Evolutionary conservation across 2,329 filamentous ascomycete species (phyloP).

Genomic region (Aspergillus spinulosporus): DNA sequence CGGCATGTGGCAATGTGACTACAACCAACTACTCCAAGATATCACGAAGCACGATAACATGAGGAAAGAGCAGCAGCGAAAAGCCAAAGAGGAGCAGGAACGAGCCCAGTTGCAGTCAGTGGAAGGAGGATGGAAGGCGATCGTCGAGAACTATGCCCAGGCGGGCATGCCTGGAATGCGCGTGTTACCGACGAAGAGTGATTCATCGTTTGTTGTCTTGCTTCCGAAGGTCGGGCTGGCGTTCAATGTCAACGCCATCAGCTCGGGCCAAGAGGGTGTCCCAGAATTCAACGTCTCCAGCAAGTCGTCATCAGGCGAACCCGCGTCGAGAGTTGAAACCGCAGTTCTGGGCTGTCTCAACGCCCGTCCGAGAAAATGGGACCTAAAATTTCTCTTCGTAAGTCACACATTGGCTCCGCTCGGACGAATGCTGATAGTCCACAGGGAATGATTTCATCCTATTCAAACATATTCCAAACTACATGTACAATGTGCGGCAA

Average conservation of each 20-base stretch:
- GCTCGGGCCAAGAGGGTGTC: constrained; percentile 20
- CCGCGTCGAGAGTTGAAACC: constrained; percentile 36
- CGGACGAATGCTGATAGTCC: background rate
- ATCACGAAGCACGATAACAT: constrained; percentile 31
- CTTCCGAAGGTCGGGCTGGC: constrained; percentile 37
- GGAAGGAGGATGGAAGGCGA: constrained; percentile 34
- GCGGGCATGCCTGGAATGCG: constrained; percentile 33
- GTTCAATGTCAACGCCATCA: constrained; percentile 34
- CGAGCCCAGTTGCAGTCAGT: constrained; percentile 28
- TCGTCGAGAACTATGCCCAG: constrained; percentile 35
- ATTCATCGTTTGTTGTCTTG: constrained; percentile 29
- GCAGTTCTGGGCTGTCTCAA: constrained; percentile 39
- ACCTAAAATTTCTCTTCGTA: constrained; percentile 42
- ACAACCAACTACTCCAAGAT: constrained; percentile 36
- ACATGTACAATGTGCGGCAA: constrained; percentile 42
- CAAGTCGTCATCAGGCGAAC: constrained; percentile 25
- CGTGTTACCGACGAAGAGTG: constrained; percentile 26
- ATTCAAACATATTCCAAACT: constrained; percentile 41
- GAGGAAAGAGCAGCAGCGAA: constrained; percentile 28
- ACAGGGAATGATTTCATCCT: constrained; percentile 47
- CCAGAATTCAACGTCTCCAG: constrained; percentile 39
- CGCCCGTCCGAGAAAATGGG: constrained; percentile 39
- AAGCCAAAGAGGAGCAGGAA: constrained; percentile 33
- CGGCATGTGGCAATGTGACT: constrained; percentile 45
- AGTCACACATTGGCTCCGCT: constrained; percentile 16